These are phyloP conservation scores for Nothopassalora personata DNA, from an alignment of 2,329 filamentous ascomycete genomes.

Conservation along the genomic window DNA sequence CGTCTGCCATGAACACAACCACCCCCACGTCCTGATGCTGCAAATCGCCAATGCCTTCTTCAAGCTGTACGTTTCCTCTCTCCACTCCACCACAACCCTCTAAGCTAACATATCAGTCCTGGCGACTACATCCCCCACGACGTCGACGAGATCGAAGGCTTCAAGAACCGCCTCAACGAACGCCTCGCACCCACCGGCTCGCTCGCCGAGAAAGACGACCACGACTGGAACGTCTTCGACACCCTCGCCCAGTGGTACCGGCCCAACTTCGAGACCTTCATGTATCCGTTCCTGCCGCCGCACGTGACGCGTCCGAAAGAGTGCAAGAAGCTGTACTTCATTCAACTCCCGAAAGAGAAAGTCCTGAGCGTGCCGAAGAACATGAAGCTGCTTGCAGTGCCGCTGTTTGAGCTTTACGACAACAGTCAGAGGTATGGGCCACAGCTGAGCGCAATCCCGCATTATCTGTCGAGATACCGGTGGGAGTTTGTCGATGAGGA, in stretches of 20 bases:
- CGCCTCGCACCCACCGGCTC: slow-evolving; percentile 75
- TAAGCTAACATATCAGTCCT: slow-evolving; percentile 49
- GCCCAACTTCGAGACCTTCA: slow-evolving; percentile 98
- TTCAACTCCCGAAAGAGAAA: slow-evolving; percentile 87
- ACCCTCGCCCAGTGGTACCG: slow-evolving; percentile 98
- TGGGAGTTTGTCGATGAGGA: slow-evolving; percentile 96
- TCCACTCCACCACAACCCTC: background rate
- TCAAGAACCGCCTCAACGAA: slow-evolving; percentile 89
- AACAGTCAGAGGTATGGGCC: slow-evolving; percentile 93
- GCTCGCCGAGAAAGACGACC: slow-evolving; percentile 65
- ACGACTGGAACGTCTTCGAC: slow-evolving; percentile 88
- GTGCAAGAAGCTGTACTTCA: slow-evolving; percentile 98
- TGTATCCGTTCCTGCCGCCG: slow-evolving; percentile 96
- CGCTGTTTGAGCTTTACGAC: slow-evolving; percentile 95
- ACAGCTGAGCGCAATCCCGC: slow-evolving; percentile 91
- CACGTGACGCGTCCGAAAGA: slow-evolving; percentile 97
- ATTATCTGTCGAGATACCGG: slow-evolving; percentile 89
- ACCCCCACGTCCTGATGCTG: slow-evolving; percentile 96
- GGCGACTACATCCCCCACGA: slow-evolving; percentile 88
- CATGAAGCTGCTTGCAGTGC: slow-evolving; percentile 97
- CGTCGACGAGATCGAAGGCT: slow-evolving; percentile 89
- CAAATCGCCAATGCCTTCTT: slow-evolving; percentile 99
- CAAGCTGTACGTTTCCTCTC: slow-evolving; percentile 60
- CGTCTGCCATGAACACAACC: slow-evolving; percentile 98
- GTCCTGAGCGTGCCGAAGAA: slow-evolving; percentile 97